Conservation (phyloP, 2,329 filamentous ascomycete species). For the Bimuria novae-zelandiae region DNA sequence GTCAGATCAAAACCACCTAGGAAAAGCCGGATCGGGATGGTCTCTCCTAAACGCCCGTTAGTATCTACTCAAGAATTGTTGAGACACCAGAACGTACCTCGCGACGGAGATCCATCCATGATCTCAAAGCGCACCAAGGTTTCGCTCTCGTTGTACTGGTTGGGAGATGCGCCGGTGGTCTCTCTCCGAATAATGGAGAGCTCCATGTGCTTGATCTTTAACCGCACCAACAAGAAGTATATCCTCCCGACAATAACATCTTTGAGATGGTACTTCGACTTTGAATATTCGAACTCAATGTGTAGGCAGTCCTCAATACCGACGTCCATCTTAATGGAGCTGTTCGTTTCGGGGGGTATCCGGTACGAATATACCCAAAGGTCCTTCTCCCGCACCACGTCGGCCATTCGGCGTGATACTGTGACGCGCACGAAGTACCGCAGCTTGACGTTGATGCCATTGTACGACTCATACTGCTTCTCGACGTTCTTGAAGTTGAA, state of each 20-base stretch:
- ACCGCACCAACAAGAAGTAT: conserved; percentile 93
- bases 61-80: conserved; percentile 1
- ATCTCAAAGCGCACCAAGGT: conserved; percentile 98
- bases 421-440: conserved; percentile 98
- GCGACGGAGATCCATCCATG: conserved; percentile 98
- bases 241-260: conserved; percentile 98
- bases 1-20: conserved; percentile 96
- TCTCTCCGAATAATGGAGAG: conserved; percentile 95
- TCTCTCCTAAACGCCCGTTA: conserved; percentile 63
- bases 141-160: conserved; percentile 99
- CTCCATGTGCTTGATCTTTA: conserved; percentile 99
- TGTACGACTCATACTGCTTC: conserved; percentile 99
- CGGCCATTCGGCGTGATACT: conserved; percentile 93
- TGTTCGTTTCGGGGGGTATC: conserved; percentile 97
- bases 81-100: conserved; percentile 63
- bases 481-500: conserved; percentile 99
- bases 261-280: conserved; percentile 98
- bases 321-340: conserved; percentile 99
- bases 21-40: conserved; percentile 96
- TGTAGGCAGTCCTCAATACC: conserved; percentile 99
- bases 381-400: conserved; percentile 98
- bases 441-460: conserved; percentile 98
- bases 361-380: conserved; percentile 99
- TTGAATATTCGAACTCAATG: conserved; percentile 99
- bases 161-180: conserved; percentile 93